A percentile compares a stretch with the other conserved stretches of the same genome.
Conservation (phyloP, 129 eudicot species). For the Sambucus nigra region DNA sequence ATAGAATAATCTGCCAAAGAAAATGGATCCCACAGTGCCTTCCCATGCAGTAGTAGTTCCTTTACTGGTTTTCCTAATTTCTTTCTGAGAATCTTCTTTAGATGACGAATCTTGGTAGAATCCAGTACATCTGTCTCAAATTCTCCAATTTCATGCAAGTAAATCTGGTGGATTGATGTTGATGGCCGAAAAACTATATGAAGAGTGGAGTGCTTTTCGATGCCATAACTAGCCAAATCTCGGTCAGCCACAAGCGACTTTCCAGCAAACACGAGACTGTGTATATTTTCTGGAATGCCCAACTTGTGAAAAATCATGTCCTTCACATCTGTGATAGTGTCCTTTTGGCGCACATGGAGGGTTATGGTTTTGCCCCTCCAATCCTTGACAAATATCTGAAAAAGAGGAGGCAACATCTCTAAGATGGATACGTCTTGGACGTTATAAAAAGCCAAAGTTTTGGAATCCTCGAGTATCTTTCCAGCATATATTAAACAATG, state of each 20-base stretch:
- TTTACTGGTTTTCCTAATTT: neutral
- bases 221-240: slow-evolving; percentile 14
- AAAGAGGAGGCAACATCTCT: neutral
- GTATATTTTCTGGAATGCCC: neutral
- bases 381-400: slow-evolving; percentile 16
- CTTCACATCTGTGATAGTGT: slow-evolving; percentile 6
- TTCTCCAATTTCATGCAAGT: neutral
- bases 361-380: slow-evolving; percentile 1
- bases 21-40: neutral
- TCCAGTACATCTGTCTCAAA: neutral
- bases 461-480: slow-evolving; percentile 14
- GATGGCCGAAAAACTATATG: neutral
- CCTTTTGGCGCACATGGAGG: neutral
- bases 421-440: slow-evolving; percentile 8
- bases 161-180: neutral
- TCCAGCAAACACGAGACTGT: slow-evolving; percentile 8
- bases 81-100: neutral
- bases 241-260: neutral
- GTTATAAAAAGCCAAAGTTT: slow-evolving; percentile 3
- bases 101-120: neutral
- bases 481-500: neutral
- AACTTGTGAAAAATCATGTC: slow-evolving; percentile 3
- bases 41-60: neutral
- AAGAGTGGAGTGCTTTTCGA: slow-evolving; percentile 11
- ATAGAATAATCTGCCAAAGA: neutral